phyloP scores from a whole-genome alignment of 2,329 filamentous ascomycete genomes.

The Pseudogymnoascus sp. region DNA sequence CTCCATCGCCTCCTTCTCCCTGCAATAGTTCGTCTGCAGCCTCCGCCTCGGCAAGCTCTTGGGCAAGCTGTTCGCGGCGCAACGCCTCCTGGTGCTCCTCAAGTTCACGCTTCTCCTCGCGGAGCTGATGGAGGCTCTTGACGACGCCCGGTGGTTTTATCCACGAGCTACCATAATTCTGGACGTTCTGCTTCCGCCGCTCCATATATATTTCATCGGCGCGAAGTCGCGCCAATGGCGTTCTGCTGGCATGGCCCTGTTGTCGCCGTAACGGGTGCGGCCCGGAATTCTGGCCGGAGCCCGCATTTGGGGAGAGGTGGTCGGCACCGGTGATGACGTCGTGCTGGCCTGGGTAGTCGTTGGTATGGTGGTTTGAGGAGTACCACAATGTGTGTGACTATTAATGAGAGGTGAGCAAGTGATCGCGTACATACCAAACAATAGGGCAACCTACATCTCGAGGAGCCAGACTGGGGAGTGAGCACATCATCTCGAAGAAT shows the following conservation, averaged over 20 bases:
- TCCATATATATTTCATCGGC: slow-evolving; percentile 71
- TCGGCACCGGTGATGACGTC: slow-evolving; percentile 26
- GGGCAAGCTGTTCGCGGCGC: slow-evolving; percentile 59
- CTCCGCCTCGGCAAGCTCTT: slow-evolving; percentile 63
- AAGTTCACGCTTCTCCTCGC: slow-evolving; percentile 81
- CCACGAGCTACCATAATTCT: slow-evolving; percentile 84
- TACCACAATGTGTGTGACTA: slow-evolving; percentile 71
- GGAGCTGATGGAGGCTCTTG: slow-evolving; percentile 84
- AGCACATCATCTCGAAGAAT: slow-evolving; percentile 44
- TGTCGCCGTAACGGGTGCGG: slow-evolving; percentile 30
- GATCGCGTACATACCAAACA: background rate
- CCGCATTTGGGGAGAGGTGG: slow-evolving; percentile 20
- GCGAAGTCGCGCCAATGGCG: slow-evolving; percentile 59
- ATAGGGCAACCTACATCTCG: slow-evolving; percentile 38
- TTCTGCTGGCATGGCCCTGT: slow-evolving; percentile 43
- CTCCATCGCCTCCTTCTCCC: slow-evolving; percentile 38
- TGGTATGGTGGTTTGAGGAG: slow-evolving; percentile 49
- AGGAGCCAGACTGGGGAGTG: slow-evolving; percentile 59
- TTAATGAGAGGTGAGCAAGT: slow-evolving; percentile 5
- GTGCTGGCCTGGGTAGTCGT: slow-evolving; percentile 27
- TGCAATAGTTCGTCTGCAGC: slow-evolving; percentile 32
- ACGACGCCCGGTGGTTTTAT: slow-evolving; percentile 78
- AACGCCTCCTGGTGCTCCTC: slow-evolving; percentile 75
- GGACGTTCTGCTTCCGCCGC: slow-evolving; percentile 70
- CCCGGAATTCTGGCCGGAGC: slow-evolving; percentile 18